phyloP scores from a whole-genome alignment of 2,329 filamentous ascomycete species.

The Pseudogymnoascus sp. region DNA sequence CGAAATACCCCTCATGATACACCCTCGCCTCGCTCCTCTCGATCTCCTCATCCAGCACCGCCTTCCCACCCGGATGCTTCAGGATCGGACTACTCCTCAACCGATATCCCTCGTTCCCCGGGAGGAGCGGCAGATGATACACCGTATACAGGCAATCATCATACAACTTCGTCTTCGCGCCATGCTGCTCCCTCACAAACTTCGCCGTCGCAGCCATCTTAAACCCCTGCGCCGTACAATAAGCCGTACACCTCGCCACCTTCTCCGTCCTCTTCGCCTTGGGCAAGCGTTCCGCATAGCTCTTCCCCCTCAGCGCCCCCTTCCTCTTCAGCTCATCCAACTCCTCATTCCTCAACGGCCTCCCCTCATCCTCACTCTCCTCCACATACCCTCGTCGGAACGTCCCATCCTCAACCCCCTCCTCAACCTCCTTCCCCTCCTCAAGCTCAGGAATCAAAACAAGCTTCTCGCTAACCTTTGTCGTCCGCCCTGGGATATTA shows the following conservation, averaged over 20 bases:
- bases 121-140: constrained; percentile 83
- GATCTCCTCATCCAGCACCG: constrained; percentile 88
- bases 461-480: constrained; percentile 94
- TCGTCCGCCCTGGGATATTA: constrained; percentile 72
- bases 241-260: constrained; percentile 83
- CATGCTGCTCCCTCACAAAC: constrained; percentile 80
- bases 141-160: constrained; percentile 96
- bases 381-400: constrained; percentile 35
- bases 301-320: constrained; percentile 65
- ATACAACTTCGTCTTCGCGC: constrained; percentile 89
- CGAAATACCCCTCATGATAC: constrained; percentile 86
- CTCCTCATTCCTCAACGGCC: constrained; percentile 61
- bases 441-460: constrained; percentile 81
- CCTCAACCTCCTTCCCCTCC: constrained; percentile 51
- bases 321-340: constrained; percentile 54
- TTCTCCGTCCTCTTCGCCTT: constrained; percentile 84
- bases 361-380: constrained; percentile 51
- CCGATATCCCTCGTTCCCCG: constrained; percentile 78
- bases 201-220: constrained; percentile 82
- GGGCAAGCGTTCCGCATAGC: constrained; percentile 85
- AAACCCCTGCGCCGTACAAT: constrained; percentile 91
- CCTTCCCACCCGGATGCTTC: constrained; percentile 88
- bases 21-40: constrained; percentile 84
- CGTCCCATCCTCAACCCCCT: constrained; percentile 46
- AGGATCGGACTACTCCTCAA: constrained; percentile 84